These are phyloP conservation scores for Isoetes taiwanensis DNA, from an alignment of 75 land plant species.

Conservation along the genomic window DNA sequence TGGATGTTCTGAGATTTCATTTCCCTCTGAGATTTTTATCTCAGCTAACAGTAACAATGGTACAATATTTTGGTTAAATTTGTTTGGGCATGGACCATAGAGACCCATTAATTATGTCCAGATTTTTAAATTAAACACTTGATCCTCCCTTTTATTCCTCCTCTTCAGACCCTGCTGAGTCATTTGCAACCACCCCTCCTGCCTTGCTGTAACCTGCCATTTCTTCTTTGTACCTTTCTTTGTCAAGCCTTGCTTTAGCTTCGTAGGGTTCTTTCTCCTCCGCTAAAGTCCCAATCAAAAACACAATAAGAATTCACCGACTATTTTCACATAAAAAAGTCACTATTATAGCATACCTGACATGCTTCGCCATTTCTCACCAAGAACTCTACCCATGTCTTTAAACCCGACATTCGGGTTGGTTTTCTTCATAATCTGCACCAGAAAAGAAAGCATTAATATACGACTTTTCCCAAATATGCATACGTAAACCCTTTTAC, in stretches of 20 bases:
- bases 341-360: slow-evolving; percentile 17
- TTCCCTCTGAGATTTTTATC: too few relatives aligned
- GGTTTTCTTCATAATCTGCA: slow-evolving; percentile 28
- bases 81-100: too few relatives aligned
- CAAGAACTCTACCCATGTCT: slow-evolving; percentile 26
- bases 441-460: background rate
- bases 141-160: too few relatives aligned
- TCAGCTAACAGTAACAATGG: too few relatives aligned
- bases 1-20: too few relatives aligned
- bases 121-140: too few relatives aligned
- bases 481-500: background rate
- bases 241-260: slow-evolving; percentile 23
- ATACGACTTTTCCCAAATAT: background rate
- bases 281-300: slow-evolving; percentile 30
- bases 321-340: background rate
- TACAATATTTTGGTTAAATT: too few relatives aligned
- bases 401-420: slow-evolving; percentile 18
- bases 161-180: slow-evolving; percentile 20
- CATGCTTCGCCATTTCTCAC: slow-evolving; percentile 40
- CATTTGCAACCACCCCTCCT: slow-evolving; percentile 11
- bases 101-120: too few relatives aligned
- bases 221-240: slow-evolving; percentile 28
- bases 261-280: slow-evolving; percentile 39
- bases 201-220: slow-evolving; percentile 36
- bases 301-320: background rate